Percentiles rank a stretch among this genome's conserved stretches.
Conservation (phyloP, 805 yeast genomes). For the Saturnispora galanensis region DNA sequence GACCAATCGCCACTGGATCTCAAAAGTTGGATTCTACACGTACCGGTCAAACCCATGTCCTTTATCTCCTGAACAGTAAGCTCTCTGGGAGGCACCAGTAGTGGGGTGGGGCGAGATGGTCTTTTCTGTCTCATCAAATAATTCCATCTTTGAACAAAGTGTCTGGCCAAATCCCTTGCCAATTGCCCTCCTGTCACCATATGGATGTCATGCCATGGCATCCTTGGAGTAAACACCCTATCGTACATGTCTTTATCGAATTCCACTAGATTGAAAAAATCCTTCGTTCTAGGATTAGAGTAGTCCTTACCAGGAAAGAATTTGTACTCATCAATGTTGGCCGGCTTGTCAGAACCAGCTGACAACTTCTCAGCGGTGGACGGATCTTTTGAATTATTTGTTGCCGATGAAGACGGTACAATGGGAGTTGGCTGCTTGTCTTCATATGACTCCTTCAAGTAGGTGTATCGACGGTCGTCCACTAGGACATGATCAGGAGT, state of each 20-base stretch:
- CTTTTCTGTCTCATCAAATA: slow-evolving; percentile 84
- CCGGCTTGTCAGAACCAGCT: slow-evolving; percentile 11
- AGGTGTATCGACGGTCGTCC: slow-evolving; percentile 45
- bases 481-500: slow-evolving; percentile 88
- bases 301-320: slow-evolving; percentile 95
- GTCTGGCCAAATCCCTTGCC: slow-evolving; percentile 87
- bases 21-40: slow-evolving; percentile 84
- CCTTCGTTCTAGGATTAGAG: slow-evolving; percentile 89
- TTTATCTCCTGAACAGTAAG: slow-evolving; percentile 62
- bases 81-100: slow-evolving; percentile 88
- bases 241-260: slow-evolving; percentile 93
- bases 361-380: not conserved
- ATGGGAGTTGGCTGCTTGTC: slow-evolving; percentile 10
- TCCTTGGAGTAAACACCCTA: slow-evolving; percentile 69
- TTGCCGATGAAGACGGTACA: not conserved
- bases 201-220: slow-evolving; percentile 99
- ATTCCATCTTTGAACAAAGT: slow-evolving; percentile 97
- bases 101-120: slow-evolving; percentile 89
- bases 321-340: slow-evolving; percentile 35
- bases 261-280: slow-evolving; percentile 67
- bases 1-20: slow-evolving; percentile 95
- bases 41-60: slow-evolving; percentile 55
- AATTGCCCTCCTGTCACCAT: slow-evolving; percentile 92
- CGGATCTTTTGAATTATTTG: not conserved
- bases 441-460: slow-evolving; percentile 19